Percentiles rank a stretch among this genome's conserved stretches.
Evolutionary conservation across 352 stramenopile species (phyloP).

Genomic region (Phytophthora chlamydospora): DNA sequence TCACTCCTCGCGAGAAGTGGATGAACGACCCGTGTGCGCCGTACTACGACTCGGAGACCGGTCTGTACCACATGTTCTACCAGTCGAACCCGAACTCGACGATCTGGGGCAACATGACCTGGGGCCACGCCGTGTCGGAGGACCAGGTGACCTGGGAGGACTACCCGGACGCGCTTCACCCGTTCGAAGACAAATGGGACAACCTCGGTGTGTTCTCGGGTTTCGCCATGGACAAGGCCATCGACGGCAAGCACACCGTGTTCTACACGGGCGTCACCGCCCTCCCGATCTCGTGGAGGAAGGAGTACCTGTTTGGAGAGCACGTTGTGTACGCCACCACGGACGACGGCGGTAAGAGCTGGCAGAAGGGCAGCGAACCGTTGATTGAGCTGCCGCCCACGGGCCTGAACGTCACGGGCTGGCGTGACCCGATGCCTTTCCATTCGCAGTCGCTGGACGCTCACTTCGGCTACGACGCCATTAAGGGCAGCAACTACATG

Average conservation of each 20-base stretch:
- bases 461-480: conserved; percentile 33
- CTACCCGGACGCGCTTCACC: conserved; percentile 63
- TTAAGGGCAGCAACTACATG: conserved; percentile 56
- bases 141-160: conserved; percentile 79
- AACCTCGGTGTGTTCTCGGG: conserved; percentile 78
- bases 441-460: conserved; percentile 60
- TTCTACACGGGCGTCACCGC: conserved; percentile 69
- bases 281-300: conserved; percentile 55
- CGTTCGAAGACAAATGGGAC: conserved; percentile 68
- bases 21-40: conserved; percentile 83
- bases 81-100: conserved; percentile 70
- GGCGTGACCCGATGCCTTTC: conserved; percentile 69
- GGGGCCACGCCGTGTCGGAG: conserved; percentile 74
- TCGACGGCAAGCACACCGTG: conserved; percentile 68
- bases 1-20: conserved; percentile 60
- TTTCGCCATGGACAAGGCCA: conserved; percentile 59
- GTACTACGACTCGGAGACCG: conserved; percentile 56
- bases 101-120: conserved; percentile 77
- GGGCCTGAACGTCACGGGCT: conserved; percentile 66
- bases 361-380: conserved; percentile 60
- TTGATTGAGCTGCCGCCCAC: conserved; percentile 51
- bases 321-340: conserved; percentile 74
- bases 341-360: conserved; percentile 57
- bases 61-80: conserved; percentile 85
- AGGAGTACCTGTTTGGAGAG: conserved; percentile 67